Conservation (phyloP, 2,329 filamentous ascomycete species). For the Endoconidiophora polonica region DNA sequence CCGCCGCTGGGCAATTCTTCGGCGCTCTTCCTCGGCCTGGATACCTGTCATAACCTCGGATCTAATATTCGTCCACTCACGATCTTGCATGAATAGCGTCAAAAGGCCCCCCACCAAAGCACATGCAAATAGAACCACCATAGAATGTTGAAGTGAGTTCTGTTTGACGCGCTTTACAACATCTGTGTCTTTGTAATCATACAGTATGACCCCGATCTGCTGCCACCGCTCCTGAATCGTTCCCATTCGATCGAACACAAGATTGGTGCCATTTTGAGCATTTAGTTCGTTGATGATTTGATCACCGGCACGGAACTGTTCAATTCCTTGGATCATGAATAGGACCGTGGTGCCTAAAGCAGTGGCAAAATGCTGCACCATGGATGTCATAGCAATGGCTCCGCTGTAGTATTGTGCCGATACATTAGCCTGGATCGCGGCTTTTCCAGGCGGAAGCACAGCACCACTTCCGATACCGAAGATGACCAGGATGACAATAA, state of each 20-base stretch:
- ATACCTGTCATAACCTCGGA: slow-evolving; percentile 1
- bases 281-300: too few species aligned
- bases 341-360: not conserved
- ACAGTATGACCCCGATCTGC: not conserved
- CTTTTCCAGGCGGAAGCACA: slow-evolving; percentile 2
- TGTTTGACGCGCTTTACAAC: too few species aligned
- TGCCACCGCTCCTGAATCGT: not conserved
- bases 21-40: slow-evolving; percentile 1
- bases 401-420: slow-evolving; percentile 1
- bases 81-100: not conserved
- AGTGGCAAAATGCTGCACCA: slow-evolving; percentile 1
- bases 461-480: slow-evolving; percentile 3
- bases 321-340: not conserved
- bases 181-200: not conserved
- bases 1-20: not conserved
- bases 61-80: slow-evolving; percentile 3
- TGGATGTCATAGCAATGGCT: slow-evolving; percentile 1
- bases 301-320: too few species aligned
- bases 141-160: not conserved
- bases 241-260: not conserved
- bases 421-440: slow-evolving; percentile 5
- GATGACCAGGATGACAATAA: slow-evolving; percentile 5
- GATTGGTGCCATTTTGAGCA: too few species aligned
- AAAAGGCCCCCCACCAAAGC: not conserved
- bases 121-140: not conserved